Conservation (phyloP, 2,329 filamentous ascomycete species). For the Nemania sp. region DNA sequence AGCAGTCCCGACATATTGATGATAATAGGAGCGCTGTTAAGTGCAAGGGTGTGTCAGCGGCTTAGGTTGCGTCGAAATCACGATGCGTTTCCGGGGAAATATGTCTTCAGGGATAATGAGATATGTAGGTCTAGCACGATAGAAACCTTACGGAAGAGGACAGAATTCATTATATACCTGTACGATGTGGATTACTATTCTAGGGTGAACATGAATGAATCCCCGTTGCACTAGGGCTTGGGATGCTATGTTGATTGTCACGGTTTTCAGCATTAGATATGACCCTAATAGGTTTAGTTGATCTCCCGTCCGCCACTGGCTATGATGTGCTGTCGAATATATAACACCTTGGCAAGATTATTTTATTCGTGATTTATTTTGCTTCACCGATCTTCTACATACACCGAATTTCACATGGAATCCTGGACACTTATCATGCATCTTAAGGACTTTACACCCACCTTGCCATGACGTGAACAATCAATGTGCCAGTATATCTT, state of each 20-base stretch:
- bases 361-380: neutral
- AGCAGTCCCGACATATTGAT: constrained; percentile 19
- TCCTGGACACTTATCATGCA: neutral
- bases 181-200: neutral
- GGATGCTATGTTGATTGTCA: neutral
- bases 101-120: neutral
- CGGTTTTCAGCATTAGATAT: neutral
- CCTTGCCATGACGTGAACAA: neutral
- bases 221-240: neutral
- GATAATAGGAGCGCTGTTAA: constrained; percentile 13
- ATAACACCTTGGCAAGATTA: constrained; percentile 7
- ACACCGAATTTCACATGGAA: constrained; percentile 12
- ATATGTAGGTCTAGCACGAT: neutral
- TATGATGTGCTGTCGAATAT: neutral
- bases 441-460: neutral
- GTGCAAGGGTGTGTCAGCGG: neutral
- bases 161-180: constrained; percentile 1
- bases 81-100: neutral
- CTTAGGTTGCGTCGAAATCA: neutral
- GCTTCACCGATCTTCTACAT: neutral
- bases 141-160: neutral
- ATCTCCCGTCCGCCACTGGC: neutral
- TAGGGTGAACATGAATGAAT: constrained; percentile 4
- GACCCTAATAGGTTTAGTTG: constrained; percentile 15
- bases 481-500: neutral